Evolutionary conservation across 768 basidiomycete species (phyloP), one percentile per base, ranked within the genome.

Genomic region (Leccinum longicurvipes): DNA sequence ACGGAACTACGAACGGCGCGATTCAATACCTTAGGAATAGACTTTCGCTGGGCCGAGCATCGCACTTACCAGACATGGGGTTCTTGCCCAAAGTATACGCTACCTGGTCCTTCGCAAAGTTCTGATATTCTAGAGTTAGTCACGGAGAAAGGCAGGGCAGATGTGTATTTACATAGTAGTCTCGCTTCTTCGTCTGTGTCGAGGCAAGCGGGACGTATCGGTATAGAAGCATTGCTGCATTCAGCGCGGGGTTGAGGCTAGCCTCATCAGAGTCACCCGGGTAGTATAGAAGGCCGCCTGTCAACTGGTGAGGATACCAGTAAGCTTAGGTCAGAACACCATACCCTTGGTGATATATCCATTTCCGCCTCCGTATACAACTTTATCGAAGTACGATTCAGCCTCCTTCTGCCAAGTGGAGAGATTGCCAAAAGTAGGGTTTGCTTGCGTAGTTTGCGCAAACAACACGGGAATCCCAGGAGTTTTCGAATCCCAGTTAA

Each of bases 401-500:
- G 86, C 84, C 60, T 83, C 80, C 7, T 60, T 63, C 63, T 82
- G 82, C 93, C 92, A 97, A 9, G 74, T 67, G 2, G 82, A 76
- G 15, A 84, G 69, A 57, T 90, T 86, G 14, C 79, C 80, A 14
- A 89, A 70, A 31, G 67, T 65, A 3, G 82, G 77, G 53, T 82
- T 77, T 2, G 82, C 78, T 50, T 83, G 76, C 2, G 84, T 82
- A 25, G 91, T 76, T 63, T 96, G 91, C 1, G 87, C 79, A 56
- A 87, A 89, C 7, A 96, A 72, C 19, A 95, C 81, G 41, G 83
- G 80, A 0, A 92, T 65, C 3, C 86, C 94, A 1, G 91, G 87
- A 1, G 81, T 82, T 69, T 91, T 89, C 3, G 83, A 81, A 66
- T 94, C 94, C 94, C 94, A 98, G 67, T 94, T 94, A 72, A 93